Evolutionary conservation across 140 eudicot species (phyloP).

Genomic region (Bidens hawaiensis): DNA sequence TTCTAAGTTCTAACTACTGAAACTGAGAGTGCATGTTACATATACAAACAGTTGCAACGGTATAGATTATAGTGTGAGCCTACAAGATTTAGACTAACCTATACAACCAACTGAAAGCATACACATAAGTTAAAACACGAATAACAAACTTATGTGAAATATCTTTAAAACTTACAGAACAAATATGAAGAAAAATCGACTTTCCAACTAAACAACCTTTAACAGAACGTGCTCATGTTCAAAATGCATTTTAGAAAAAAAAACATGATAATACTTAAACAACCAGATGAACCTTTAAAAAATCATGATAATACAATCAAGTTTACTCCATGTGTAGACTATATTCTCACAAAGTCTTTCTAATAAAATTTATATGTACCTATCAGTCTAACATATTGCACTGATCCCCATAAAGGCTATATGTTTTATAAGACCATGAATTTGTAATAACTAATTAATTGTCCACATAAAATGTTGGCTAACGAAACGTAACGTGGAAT

Average conservation of each 20-base stretch:
- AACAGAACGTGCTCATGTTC: neutral
- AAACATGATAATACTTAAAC: neutral
- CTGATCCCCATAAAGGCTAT: neutral
- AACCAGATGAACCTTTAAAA: slow-evolving; percentile 8
- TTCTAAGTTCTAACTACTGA: neutral
- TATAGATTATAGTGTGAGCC: neutral
- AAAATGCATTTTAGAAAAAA: neutral
- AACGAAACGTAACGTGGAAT: neutral
- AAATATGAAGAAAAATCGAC: neutral
- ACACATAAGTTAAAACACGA: neutral
- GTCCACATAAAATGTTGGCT: neutral
- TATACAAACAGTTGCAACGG: neutral
- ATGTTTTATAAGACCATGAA: neutral
- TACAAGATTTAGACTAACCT: neutral
- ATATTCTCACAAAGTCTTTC: neutral
- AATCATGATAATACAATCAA: too few species aligned
- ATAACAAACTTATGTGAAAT: neutral
- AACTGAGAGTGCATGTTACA: neutral
- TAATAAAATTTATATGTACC: neutral
- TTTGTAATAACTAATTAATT: slow-evolving; percentile 4
- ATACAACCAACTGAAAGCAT: slow-evolving; percentile 4
- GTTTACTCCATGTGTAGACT: neutral
- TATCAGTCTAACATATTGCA: neutral
- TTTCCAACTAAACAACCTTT: neutral
- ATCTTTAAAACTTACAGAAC: neutral